Percentiles rank a stretch among this genome's conserved stretches.
These are phyloP conservation scores for Mortierella sp. DNA, from an alignment of 371 early-diverging fungal species.

Conservation along the genomic window DNA sequence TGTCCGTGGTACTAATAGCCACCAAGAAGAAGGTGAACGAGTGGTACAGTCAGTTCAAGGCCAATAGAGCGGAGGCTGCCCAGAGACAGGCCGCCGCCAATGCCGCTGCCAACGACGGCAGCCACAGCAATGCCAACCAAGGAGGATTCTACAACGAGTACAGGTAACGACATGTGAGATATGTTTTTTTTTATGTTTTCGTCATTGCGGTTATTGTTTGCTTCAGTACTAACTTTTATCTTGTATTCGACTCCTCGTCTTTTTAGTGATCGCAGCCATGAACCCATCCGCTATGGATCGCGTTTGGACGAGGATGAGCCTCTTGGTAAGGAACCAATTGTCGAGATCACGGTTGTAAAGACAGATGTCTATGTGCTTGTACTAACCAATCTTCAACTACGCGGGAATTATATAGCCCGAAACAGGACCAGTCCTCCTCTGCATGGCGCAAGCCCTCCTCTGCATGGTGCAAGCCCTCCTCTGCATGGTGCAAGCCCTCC, in stretches of 20 bases:
- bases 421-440: constrained; percentile 40
- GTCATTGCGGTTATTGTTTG: too few species aligned
- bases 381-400: background rate
- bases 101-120: background rate
- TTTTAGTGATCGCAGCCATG: constrained; percentile 8
- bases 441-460: too few species aligned
- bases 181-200: background rate
- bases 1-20: constrained; percentile 11
- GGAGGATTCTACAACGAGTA: constrained; percentile 14
- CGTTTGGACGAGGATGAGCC: constrained; percentile 48
- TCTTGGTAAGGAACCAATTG: constrained; percentile 41
- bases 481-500: constrained; percentile 26
- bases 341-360: too few species aligned
- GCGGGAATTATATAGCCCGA: constrained; percentile 40
- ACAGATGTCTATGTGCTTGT: too few species aligned
- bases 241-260: too few species aligned
- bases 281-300: constrained; percentile 43
- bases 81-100: constrained; percentile 22
- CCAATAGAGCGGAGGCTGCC: constrained; percentile 39
- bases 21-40: constrained; percentile 56
- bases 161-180: constrained; percentile 3
- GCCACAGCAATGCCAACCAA: constrained; percentile 14
- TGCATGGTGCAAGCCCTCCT: too few species aligned
- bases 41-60: constrained; percentile 53
- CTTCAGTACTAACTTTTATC: too few species aligned